Conservation (phyloP, 2,329 filamentous ascomycete species). For the Trichoderma sp. region DNA sequence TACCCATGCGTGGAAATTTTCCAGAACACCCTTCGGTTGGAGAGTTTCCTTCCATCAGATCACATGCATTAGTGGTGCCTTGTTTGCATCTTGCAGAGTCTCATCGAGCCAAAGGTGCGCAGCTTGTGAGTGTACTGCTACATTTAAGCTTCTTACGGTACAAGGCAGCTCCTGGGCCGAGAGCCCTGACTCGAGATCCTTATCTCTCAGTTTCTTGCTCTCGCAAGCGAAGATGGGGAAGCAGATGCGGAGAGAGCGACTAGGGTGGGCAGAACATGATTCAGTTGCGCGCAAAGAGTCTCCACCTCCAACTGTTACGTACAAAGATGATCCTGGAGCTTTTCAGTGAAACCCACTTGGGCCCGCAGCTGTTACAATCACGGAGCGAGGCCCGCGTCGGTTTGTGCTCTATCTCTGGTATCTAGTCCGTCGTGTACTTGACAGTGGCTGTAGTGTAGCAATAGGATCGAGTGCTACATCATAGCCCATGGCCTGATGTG, state of each 20-base stretch:
- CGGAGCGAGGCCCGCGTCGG: background rate
- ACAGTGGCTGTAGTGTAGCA: background rate
- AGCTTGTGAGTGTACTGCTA: background rate
- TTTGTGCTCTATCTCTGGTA: background rate
- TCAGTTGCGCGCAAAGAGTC: conserved; percentile 10
- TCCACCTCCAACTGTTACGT: conserved; percentile 15
- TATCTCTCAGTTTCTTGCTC: conserved; percentile 13
- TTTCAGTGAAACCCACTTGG: conserved; percentile 6
- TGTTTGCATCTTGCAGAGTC: conserved; percentile 12
- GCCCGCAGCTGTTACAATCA: background rate
- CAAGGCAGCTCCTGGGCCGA: background rate
- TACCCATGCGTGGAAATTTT: conserved; percentile 13
- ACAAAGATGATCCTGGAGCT: conserved; percentile 22
- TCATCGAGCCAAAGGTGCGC: background rate
- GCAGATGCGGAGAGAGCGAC: background rate
- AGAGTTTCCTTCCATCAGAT: background rate
- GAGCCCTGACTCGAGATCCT: background rate
- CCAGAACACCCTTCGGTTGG: conserved; percentile 15
- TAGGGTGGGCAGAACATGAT: conserved; percentile 19
- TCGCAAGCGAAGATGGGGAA: conserved; percentile 13
- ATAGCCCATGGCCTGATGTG: background rate
- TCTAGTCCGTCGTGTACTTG: background rate
- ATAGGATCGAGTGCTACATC: background rate
- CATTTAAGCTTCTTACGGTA: background rate
- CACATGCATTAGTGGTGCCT: conserved; percentile 12